A percentile compares a stretch with the other conserved stretches of the same genome.
Conservation (phyloP, 1,284 basidiomycete species). For the Grifola frondosa region DNA sequence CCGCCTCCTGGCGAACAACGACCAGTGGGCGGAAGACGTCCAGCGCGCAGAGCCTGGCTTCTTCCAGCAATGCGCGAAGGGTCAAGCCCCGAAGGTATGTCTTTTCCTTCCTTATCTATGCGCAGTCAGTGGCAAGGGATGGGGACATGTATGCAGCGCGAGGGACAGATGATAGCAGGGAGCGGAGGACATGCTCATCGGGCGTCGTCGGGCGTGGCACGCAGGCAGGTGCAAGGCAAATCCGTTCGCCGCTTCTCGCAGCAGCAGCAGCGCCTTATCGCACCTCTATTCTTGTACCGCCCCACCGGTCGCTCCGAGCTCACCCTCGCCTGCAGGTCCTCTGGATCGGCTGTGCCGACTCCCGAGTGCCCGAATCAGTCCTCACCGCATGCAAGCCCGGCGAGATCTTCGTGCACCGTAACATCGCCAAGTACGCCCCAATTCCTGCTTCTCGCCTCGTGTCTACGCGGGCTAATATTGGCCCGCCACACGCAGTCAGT, state of each 20-base stretch:
- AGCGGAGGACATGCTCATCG: too few species aligned
- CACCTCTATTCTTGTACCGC: not conserved
- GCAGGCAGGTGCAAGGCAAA: too few species aligned
- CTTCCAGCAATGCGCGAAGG: conserved; percentile 57
- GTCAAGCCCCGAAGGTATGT: conserved; percentile 70
- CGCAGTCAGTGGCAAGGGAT: too few species aligned
- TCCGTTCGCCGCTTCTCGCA: not conserved
- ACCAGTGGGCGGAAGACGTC: conserved; percentile 62
- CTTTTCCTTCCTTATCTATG: not conserved
- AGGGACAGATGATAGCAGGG: too few species aligned
- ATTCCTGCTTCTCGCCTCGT: not conserved
- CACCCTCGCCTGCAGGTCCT: conserved; percentile 44
- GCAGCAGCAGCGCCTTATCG: not conserved
- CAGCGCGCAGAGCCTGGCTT: conserved; percentile 58
- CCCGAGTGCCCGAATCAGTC: conserved; percentile 62
- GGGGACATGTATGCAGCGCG: not conserved
- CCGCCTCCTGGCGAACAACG: conserved; percentile 55
- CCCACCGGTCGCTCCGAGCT: conserved; percentile 6
- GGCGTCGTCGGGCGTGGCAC: too few species aligned
- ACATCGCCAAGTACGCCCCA: conserved; percentile 55
- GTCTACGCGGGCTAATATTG: not conserved
- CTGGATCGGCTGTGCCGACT: conserved; percentile 76
- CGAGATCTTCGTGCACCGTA: conserved; percentile 69
- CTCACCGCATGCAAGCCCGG: conserved; percentile 57
- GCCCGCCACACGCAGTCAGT: conserved; percentile 55